Evolutionary conservation across 208 protist species (phyloP).

Genomic region (Acanthamoeba royreba): DNA sequence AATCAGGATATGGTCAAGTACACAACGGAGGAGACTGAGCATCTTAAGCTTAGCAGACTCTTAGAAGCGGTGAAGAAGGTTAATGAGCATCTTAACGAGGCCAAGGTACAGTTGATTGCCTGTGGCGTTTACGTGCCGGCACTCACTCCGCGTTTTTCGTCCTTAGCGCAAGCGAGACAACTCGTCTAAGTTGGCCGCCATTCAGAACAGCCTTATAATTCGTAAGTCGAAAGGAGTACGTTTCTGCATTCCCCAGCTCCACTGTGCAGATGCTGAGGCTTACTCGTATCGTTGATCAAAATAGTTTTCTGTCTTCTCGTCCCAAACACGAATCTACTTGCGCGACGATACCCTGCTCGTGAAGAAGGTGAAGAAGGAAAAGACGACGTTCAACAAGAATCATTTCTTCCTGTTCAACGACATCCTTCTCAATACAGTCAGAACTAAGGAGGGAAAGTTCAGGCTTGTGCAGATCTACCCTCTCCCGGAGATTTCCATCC

Average conservation of each 20-base stretch:
- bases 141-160: background rate
- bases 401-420: slow-evolving; percentile 37
- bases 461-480: background rate
- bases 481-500: background rate
- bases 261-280: background rate
- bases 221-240: background rate
- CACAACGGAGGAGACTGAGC: background rate
- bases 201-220: background rate
- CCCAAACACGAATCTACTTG: background rate
- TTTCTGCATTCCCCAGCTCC: background rate
- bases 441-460: background rate
- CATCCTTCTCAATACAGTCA: background rate
- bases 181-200: background rate
- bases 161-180: background rate
- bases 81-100: slow-evolving; percentile 20
- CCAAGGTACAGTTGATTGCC: background rate
- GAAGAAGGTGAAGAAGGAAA: slow-evolving; percentile 39
- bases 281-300: background rate
- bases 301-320: background rate
- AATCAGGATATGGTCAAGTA: slow-evolving; percentile 26
- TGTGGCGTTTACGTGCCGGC: background rate
- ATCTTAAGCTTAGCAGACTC: slow-evolving; percentile 2
- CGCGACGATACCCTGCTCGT: background rate
- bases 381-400: background rate
- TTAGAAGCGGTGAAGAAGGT: background rate